Conservation (phyloP, 805 yeast species). For the Saccharomycopsis javanensis region DNA sequence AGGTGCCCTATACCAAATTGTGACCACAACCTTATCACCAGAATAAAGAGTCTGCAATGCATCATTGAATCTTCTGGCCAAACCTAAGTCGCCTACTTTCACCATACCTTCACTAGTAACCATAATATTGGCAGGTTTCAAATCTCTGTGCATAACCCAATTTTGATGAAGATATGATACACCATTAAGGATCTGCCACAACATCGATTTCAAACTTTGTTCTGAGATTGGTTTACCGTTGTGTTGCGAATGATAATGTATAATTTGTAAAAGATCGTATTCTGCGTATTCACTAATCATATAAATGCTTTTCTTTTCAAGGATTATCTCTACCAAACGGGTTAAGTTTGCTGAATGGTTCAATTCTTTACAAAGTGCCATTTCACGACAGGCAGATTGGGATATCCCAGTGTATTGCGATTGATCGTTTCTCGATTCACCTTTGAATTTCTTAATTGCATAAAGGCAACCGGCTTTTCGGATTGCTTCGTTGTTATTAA, state of each 20-base stretch:
- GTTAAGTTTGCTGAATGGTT: slow-evolving; percentile 68
- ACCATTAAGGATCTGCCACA: slow-evolving; percentile 91
- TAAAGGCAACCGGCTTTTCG: slow-evolving; percentile 32
- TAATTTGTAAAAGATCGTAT: slow-evolving; percentile 87
- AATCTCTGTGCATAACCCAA: slow-evolving; percentile 92
- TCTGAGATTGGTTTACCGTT: slow-evolving; percentile 73
- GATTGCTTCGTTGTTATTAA: slow-evolving; percentile 12
- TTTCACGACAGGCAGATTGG: slow-evolving; percentile 92
- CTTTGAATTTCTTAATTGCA: slow-evolving; percentile 93
- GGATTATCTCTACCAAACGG: slow-evolving; percentile 66
- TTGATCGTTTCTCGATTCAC: slow-evolving; percentile 81
- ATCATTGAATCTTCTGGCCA: slow-evolving; percentile 80
- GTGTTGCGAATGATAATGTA: slow-evolving; percentile 90
- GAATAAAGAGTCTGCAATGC: slow-evolving; percentile 79
- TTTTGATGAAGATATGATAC: slow-evolving; percentile 87
- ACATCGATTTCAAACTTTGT: slow-evolving; percentile 66
- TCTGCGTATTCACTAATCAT: slow-evolving; percentile 96
- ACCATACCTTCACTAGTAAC: slow-evolving; percentile 83
- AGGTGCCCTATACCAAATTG: slow-evolving; percentile 96
- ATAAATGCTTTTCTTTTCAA: slow-evolving; percentile 83
- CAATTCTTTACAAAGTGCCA: slow-evolving; percentile 88
- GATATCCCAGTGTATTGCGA: slow-evolving; percentile 89
- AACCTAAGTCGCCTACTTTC: slow-evolving; percentile 90
- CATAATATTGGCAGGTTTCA: slow-evolving; percentile 98
- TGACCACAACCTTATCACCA: slow-evolving; percentile 93